Base-by-base conservation (phyloP, 352 stramenopile genomes). In the Bremia lactucae region DNA sequence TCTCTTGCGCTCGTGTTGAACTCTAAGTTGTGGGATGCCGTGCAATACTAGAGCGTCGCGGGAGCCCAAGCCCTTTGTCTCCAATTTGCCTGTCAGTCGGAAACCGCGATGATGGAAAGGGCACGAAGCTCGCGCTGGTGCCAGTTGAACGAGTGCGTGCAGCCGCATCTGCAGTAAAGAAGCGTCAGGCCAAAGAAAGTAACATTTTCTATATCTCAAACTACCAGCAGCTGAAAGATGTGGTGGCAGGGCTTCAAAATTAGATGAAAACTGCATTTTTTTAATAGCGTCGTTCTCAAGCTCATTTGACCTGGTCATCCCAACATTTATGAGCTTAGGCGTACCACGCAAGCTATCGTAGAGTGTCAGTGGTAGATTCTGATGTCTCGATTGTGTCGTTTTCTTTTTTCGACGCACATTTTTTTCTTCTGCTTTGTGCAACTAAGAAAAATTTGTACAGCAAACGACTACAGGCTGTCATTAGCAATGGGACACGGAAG, bases 11-110 rank as follows among this genome's bases (percentile, higher is more conserved):
- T 13, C 62, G 87, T 9, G 73, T 98, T 24, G 95, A 94, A 6
- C 63, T 98, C 0, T 98, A 98, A 56, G 76, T 97, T n/a, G 88
- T 98, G 52, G 80, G 89, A 24, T 74, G 70, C 18, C 53, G 71
- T 22, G 46, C 29, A 6, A 50, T 95, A 14, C 92, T 96, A 49
- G 54, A 61, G 11, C 60, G 65, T 85, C 69, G 31, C 62, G 72
- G 21, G 83, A 96, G 36, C 60, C 97, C 14, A 70, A 60, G 33
- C 61, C 62, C 8, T 72, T 82, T 21, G 14, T 76, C 14, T 55
- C 48, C 6, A 65, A 52, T 18, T 39, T 82, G n/a, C 23, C 55
- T 14, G 38, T 46, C 18, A 25, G 55, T 55, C 2, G 34, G 36
- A 20, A 54, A 53, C 15, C 16, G 42, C 1, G 47, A 59, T 9